Percentiles rank a stretch among this genome's conserved stretches.
phyloP scores from a whole-genome alignment of 495 filamentous ascomycete species.

The Aspergillus leporis region DNA sequence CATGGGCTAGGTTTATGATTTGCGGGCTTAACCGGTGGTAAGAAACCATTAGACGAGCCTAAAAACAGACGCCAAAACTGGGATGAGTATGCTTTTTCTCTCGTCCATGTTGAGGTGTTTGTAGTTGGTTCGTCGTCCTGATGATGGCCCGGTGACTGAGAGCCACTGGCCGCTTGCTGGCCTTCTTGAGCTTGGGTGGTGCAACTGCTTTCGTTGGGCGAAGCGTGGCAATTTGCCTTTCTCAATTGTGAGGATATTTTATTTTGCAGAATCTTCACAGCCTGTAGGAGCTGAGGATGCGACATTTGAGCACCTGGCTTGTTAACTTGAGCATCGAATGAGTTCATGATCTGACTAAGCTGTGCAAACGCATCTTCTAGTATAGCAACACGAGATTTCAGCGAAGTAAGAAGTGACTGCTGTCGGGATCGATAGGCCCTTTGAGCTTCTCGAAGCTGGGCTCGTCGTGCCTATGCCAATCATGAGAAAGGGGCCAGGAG shows the following conservation, averaged over 20 bases:
- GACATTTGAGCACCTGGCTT: conserved; percentile 9
- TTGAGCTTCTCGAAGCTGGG: conserved; percentile 24
- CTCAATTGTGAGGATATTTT: conserved; percentile 16
- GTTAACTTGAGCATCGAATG: conserved; percentile 15
- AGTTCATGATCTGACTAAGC: conserved; percentile 12
- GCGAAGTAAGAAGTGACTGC: conserved; percentile 16
- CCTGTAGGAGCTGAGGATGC: conserved; percentile 11
- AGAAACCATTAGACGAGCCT: conserved; percentile 1
- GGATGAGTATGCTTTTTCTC: conserved; percentile 3
- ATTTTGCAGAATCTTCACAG: conserved; percentile 13
- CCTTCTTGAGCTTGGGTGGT: background rate
- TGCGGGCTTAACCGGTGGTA: background rate
- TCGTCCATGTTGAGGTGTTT: background rate
- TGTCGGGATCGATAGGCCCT: conserved; percentile 25
- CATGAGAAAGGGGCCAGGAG: background rate
- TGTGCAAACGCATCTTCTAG: conserved; percentile 21
- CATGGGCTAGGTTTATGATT: background rate
- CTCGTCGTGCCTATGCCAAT: conserved; percentile 14
- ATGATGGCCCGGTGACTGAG: background rate
- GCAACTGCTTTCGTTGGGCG: background rate
- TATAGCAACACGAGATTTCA: conserved; percentile 18
- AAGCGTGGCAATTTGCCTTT: background rate
- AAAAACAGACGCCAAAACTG: conserved; percentile 8
- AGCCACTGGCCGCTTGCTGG: background rate
- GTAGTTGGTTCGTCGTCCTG: background rate